These are phyloP conservation scores for Lachnellula suecica DNA, from an alignment of 2,329 filamentous ascomycete genomes.

Conservation along the genomic window DNA sequence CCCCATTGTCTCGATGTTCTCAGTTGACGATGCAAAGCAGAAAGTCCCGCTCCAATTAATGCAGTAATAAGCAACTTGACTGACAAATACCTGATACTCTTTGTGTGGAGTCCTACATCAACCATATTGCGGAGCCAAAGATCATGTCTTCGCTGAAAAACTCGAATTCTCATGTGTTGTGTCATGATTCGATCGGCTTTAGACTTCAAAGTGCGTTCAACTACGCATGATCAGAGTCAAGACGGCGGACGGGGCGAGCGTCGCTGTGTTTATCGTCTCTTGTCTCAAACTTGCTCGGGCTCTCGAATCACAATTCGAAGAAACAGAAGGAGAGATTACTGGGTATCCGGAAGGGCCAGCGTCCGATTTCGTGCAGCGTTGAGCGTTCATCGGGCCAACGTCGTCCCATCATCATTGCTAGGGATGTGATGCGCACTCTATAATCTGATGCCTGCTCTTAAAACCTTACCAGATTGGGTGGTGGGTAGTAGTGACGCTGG, in stretches of 20 bases:
- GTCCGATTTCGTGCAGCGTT: slow-evolving; percentile 13
- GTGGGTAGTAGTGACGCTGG: not conserved
- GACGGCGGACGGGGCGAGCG: not conserved
- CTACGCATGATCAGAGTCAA: slow-evolving; percentile 18
- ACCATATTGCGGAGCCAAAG: slow-evolving; percentile 3
- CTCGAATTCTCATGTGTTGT: slow-evolving; percentile 7
- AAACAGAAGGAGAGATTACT: slow-evolving; percentile 10
- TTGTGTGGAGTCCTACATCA: not conserved
- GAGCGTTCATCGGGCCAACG: slow-evolving; percentile 4
- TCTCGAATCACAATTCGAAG: slow-evolving; percentile 1
- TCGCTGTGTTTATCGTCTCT: not conserved
- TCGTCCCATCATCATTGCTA: slow-evolving; percentile 6
- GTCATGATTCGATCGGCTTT: slow-evolving; percentile 21
- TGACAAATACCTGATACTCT: slow-evolving; percentile 3
- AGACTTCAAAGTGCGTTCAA: slow-evolving; percentile 8
- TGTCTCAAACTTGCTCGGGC: not conserved
- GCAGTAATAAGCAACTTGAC: not conserved
- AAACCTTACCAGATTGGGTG: not conserved
- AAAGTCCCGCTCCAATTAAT: not conserved
- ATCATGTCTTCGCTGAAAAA: slow-evolving; percentile 1
- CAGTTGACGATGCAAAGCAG: not conserved
- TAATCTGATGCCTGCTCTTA: slow-evolving; percentile 3
- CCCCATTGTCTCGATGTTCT: not conserved
- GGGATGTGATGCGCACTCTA: slow-evolving; percentile 10
- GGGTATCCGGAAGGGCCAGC: slow-evolving; percentile 10